Base-by-base conservation (phyloP, 192 early-diverging fungal genomes). In the Coemansia sp. region DNA sequence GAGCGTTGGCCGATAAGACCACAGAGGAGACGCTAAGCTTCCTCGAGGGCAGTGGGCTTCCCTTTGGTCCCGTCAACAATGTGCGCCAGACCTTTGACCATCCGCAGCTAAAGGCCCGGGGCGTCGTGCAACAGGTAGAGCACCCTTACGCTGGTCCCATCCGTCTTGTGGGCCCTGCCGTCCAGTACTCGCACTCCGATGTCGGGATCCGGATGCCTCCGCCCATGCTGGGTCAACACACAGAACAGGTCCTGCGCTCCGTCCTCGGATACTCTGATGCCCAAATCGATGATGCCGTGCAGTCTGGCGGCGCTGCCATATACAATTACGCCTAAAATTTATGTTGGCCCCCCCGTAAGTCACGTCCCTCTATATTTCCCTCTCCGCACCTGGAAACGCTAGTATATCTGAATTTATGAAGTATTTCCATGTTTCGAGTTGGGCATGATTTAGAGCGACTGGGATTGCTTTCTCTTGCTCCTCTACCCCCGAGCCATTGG, bases 211-310 rank as follows among this genome's bases (percentile, higher is more conserved):
- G 91, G 19, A 47, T 83, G 19, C 77, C 77, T 33, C 94, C 96
- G 17, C 94, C 93, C 17, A 70, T 85, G 55, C 76, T 96, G 14
- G 96, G 94, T 34, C 85, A 96, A 64, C 94, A 98, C 77, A 96
- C 94, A 6, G 74, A 82, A n/a, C 86, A 91, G 34, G 82, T 98
- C 17, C 72, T 98, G 60, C 57, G 36, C 20, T 59, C 72, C 1
- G 70, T 92, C 11, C 71, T 94, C 20, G 86, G 86, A 1, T 95
- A 93, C 68, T 65, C 67, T 7, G 59, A 85, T 14, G 37, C 68
- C 6, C 83, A 87, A 45, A 84, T 97, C 22, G 70, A 68, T 11
- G 27, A 45, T 17, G 77, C 66, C 1, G 72, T 74, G 27, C 5
- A 31, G 0, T 44, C 63, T 8, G 77, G 72, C 15, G 72, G 65